Conservation (phyloP, 2,329 filamentous ascomycete species). For the Malbranchea cinnamomea region DNA sequence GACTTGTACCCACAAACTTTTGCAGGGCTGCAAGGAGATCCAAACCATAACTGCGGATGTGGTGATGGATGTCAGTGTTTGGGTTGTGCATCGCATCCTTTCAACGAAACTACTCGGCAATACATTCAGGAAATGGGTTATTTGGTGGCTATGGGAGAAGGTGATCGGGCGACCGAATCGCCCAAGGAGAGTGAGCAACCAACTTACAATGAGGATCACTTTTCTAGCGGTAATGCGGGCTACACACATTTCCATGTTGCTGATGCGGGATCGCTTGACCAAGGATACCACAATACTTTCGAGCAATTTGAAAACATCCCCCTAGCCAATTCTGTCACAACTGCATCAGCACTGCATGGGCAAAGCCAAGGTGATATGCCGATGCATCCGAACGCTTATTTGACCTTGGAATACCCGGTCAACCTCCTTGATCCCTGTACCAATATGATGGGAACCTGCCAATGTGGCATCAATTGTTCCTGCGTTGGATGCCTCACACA, state of each 20-base stretch:
- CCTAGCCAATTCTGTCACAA: too few relatives aligned
- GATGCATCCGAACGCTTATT: constrained; percentile 29
- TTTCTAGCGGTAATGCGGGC: constrained; percentile 9
- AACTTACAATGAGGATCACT: constrained; percentile 11
- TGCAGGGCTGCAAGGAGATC: too few relatives aligned
- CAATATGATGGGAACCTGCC: constrained; percentile 35
- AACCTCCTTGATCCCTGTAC: constrained; percentile 27
- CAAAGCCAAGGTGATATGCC: constrained; percentile 13
- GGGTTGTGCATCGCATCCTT: constrained; percentile 32
- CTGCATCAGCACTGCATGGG: too few relatives aligned
- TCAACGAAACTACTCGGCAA: constrained; percentile 30
- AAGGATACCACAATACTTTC: too few relatives aligned
- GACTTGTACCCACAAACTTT: too few relatives aligned
- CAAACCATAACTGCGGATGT: constrained; percentile 26
- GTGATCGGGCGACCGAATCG: constrained; percentile 13
- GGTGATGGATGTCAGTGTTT: constrained; percentile 32
- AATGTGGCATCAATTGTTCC: constrained; percentile 37
- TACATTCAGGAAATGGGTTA: constrained; percentile 32
- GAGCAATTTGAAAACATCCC: too few relatives aligned
- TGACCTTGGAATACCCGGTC: constrained; percentile 28
- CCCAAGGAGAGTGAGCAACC: constrained; percentile 13
- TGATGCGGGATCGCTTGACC: too few relatives aligned
- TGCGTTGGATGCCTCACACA: constrained; percentile 40
- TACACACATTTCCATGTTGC: too few relatives aligned
- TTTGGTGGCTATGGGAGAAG: constrained; percentile 23